Evolutionary conservation across 2,329 filamentous ascomycete species (phyloP), one percentile per base, ranked within the genome.

Genomic region (Davidsoniella australis): DNA sequence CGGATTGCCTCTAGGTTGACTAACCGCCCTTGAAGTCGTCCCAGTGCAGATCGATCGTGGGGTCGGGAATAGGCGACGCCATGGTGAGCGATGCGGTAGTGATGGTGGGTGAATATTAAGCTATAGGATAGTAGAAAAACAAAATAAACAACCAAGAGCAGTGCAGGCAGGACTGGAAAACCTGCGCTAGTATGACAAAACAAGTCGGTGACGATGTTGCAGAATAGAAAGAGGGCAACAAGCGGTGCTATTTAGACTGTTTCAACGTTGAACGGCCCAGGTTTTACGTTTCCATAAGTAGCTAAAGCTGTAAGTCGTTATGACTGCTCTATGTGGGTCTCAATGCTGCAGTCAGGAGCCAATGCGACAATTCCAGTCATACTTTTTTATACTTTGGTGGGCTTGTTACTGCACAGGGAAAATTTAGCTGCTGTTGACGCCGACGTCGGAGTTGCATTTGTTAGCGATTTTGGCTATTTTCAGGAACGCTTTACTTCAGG

Each of bases 11-110:
- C 9, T 17, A 20, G 29, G 14, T 10, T 23, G 24, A 53, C 50
- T 55, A 24, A 55, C 49, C 69, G 29, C 77, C 78, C 50, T 67
- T 62, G 60, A 76, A 84, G 59, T 71, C 72, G 41, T 71, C 72
- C 80, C 80, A 85, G 58, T 80, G 67, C 47, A 85, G 73, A 63
- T 82, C 76, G 47, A 66, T 65, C 0, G 78, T 81, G 42, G 81
- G 80, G 62, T 83, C 78, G 9, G 80, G 81, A 26, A 77, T 48
- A 44, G 47, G 49, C 43, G 54, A 50, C 37, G 45, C 47, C 51
- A 53, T 53, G 20, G 16, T 52, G 50, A 24, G n/a, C 12, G 23
- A 49, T 44, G 26, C 20, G 8, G 29, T 33, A 10, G 29, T 12
- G 29, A 33, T 12, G 29, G 29, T 12, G 29, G 29, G 29, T 33